A percentile compares a stretch with the other conserved stretches of the same genome.
phyloP scores from a whole-genome alignment of 305 asterid species.

The Fraxinus velutina region DNA sequence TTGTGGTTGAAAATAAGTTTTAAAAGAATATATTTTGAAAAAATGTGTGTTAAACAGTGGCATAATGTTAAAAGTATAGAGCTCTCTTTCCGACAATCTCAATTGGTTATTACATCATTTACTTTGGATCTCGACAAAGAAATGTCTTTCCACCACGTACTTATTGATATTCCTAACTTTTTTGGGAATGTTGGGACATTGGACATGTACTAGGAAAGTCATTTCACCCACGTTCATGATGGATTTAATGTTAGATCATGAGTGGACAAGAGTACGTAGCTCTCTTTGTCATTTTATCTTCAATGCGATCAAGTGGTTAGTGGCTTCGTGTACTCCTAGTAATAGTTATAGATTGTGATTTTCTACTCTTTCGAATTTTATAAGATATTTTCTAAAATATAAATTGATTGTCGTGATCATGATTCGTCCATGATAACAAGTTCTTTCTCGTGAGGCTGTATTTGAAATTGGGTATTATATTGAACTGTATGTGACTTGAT shows the following conservation, averaged over 20 bases:
- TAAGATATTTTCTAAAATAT: not conserved
- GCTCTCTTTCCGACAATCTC: not conserved
- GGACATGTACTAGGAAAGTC: not conserved
- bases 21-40: too few species aligned
- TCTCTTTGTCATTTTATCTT: not conserved
- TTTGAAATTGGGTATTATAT: not conserved
- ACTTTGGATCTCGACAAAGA: not conserved
- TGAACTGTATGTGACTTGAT: not conserved
- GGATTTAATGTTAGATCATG: not conserved
- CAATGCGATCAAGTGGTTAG: not conserved
- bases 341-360: not conserved
- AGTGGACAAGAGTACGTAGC: not conserved
- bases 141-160: not conserved
- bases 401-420: not conserved
- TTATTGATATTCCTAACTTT: not conserved
- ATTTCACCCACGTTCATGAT: not conserved
- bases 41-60: too few species aligned
- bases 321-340: not conserved
- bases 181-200: not conserved
- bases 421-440: not conserved
- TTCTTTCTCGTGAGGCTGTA: too few species aligned
- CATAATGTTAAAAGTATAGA: too few species aligned
- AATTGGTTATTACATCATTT: too few species aligned
- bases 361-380: not conserved
- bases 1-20: too few species aligned